These are phyloP conservation scores for Lumnitzera littorea DNA, from an alignment of 345 rosid genomes.

Conservation along the genomic window DNA sequence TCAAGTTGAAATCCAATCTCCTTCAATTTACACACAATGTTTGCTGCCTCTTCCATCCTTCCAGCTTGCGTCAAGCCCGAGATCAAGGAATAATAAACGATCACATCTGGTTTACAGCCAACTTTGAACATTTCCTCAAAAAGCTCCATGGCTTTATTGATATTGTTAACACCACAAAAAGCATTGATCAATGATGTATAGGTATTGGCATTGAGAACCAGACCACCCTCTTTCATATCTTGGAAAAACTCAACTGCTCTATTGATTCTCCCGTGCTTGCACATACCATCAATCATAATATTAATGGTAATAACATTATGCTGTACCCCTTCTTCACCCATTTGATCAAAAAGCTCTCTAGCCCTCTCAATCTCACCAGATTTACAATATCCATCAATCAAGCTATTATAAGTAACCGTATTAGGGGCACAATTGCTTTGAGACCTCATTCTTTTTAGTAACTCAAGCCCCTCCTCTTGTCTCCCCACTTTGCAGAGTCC, in stretches of 20 bases:
- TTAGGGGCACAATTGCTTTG: constrained; percentile 36
- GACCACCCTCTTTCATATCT: constrained; percentile 49
- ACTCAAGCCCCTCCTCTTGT: constrained; percentile 55
- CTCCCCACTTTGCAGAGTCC: constrained; percentile 80
- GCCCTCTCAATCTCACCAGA: constrained; percentile 57
- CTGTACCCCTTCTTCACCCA: constrained; percentile 40
- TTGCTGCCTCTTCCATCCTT: constrained; percentile 43
- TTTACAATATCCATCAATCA: constrained; percentile 69
- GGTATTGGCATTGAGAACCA: constrained; percentile 38
- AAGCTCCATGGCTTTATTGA: constrained; percentile 48
- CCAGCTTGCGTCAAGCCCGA: constrained; percentile 57
- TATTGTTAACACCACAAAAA: constrained; percentile 51
- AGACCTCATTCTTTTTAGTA: constrained; percentile 46
- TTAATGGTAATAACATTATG: constrained; percentile 54
- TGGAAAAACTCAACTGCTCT: constrained; percentile 40
- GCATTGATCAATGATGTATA: constrained; percentile 53
- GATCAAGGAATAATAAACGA: constrained; percentile 54
- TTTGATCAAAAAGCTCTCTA: constrained; percentile 40
- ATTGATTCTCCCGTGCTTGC: constrained; percentile 48
- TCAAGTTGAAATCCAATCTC: constrained; percentile 56
- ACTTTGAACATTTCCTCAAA: constrained; percentile 38
- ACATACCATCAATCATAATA: constrained; percentile 64
- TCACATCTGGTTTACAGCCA: constrained; percentile 53
- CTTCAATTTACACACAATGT: constrained; percentile 36
- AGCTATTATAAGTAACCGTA: constrained; percentile 52